These are phyloP conservation scores for Fusarium cyanostomum DNA, from an alignment of 2,329 filamentous ascomycete genomes.

Conservation along the genomic window DNA sequence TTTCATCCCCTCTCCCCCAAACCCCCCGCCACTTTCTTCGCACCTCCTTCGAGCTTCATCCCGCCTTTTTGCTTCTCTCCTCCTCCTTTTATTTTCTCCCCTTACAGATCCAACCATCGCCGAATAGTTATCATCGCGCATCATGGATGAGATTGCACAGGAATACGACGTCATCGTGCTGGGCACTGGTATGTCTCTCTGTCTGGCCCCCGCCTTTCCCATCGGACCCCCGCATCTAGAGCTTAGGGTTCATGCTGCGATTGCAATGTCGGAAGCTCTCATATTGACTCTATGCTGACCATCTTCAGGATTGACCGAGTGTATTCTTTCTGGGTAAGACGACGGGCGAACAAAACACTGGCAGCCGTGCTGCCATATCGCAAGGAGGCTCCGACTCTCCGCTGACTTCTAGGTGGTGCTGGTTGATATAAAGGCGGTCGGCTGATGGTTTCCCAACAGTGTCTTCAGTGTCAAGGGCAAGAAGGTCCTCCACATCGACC, in stretches of 20 bases:
- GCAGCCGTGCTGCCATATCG: conserved; percentile 5
- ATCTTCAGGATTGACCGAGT: conserved; percentile 88
- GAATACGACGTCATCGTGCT: conserved; percentile 99
- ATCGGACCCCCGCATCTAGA: conserved; percentile 37
- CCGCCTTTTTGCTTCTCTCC: conserved; percentile 30
- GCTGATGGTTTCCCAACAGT: conserved; percentile 51
- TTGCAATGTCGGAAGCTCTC: conserved; percentile 4
- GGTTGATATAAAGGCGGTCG: conserved; percentile 36
- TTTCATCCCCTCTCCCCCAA: conserved; percentile 34
- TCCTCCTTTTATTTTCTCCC: conserved; percentile 8
- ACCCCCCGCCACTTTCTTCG: conserved; percentile 43
- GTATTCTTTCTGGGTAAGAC: conserved; percentile 93
- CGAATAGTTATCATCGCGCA: conserved; percentile 41
- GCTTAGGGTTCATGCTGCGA: conserved; percentile 20
- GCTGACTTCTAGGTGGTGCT: conserved; percentile 22
- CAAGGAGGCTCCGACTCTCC: conserved; percentile 7
- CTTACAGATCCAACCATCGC: conserved; percentile 18
- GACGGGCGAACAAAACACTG: not conserved
- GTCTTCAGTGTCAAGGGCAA: conserved; percentile 98
- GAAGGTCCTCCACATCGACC: conserved; percentile 98
- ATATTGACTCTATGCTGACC: conserved; percentile 33
- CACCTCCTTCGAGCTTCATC: conserved; percentile 42
- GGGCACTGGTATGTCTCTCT: conserved; percentile 82
- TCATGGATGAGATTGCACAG: conserved; percentile 97
- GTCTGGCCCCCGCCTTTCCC: conserved; percentile 20